These are phyloP conservation scores for Metarhizium anisopliae DNA, from an alignment of 2,329 filamentous ascomycete genomes.

Conservation along the genomic window DNA sequence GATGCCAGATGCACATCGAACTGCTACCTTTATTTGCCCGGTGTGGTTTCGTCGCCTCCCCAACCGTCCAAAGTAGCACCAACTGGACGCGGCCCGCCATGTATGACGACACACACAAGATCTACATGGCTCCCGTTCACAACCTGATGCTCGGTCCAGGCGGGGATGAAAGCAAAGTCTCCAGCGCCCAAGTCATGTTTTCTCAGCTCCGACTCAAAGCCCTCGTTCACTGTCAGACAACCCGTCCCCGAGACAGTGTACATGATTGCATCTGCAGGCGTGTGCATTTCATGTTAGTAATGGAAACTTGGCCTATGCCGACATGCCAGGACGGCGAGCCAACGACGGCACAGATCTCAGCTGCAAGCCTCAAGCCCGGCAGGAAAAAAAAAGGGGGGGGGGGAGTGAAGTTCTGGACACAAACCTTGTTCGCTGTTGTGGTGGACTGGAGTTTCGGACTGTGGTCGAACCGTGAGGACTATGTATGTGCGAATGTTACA, in stretches of 20 bases:
- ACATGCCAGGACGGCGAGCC: not conserved
- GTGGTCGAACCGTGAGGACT: constrained; percentile 57
- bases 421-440: constrained; percentile 62
- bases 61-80: constrained; percentile 56
- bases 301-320: not conserved
- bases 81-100: constrained; percentile 50
- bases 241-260: constrained; percentile 56
- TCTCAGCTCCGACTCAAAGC: constrained; percentile 40
- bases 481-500: constrained; percentile 3
- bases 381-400: not conserved
- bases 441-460: constrained; percentile 52
- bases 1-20: not conserved
- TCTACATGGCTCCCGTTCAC: constrained; percentile 55
- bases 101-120: constrained; percentile 56
- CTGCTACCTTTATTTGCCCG: constrained; percentile 8
- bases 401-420: constrained; percentile 8
- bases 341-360: not conserved
- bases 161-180: constrained; percentile 62
- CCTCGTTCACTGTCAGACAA: constrained; percentile 47
- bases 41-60: constrained; percentile 38
- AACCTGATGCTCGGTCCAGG: constrained; percentile 62
- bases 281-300: not conserved
- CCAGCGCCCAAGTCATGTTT: constrained; percentile 50
- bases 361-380: not conserved
- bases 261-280: constrained; percentile 52